Evolutionary conservation across 2,329 filamentous ascomycete species (phyloP).

Genomic region (Delphinella strobiligena): DNA sequence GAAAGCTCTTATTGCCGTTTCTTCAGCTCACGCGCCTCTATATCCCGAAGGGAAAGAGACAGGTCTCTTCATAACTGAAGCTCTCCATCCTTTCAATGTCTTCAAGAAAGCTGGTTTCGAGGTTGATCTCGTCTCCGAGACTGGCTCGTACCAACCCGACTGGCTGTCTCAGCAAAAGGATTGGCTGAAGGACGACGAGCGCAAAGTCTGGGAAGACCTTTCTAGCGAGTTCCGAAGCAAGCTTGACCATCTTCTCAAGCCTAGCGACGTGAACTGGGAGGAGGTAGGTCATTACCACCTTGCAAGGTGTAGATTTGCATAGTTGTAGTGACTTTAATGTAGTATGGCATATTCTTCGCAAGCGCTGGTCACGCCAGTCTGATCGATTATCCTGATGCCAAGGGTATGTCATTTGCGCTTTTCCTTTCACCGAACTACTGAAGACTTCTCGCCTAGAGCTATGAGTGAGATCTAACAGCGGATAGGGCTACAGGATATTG

Average conservation of each 20-base stretch:
- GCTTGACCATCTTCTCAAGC: slow-evolving; percentile 30
- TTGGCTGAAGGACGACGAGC: slow-evolving; percentile 30
- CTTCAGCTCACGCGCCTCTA: slow-evolving; percentile 30
- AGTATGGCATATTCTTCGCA: slow-evolving; percentile 30
- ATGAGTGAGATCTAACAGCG: too few relatives aligned
- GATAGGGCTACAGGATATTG: slow-evolving; percentile 27
- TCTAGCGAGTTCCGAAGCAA: slow-evolving; percentile 33
- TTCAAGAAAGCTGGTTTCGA: slow-evolving; percentile 39
- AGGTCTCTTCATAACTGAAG: slow-evolving; percentile 37
- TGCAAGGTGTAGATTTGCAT: too few relatives aligned
- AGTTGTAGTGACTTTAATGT: too few relatives aligned
- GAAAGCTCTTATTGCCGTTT: slow-evolving; percentile 31
- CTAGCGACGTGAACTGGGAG: slow-evolving; percentile 22
- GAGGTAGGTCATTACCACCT: too few relatives aligned
- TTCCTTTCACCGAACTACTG: neutral
- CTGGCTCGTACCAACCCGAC: slow-evolving; percentile 31
- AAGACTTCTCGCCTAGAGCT: too few relatives aligned
- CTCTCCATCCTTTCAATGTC: slow-evolving; percentile 37
- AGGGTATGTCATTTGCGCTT: neutral
- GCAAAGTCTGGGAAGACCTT: slow-evolving; percentile 27
- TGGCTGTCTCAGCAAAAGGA: slow-evolving; percentile 32
- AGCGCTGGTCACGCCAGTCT: slow-evolving; percentile 34
- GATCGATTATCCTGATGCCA: slow-evolving; percentile 35
- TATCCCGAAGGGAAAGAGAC: slow-evolving; percentile 28
- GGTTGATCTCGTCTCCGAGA: slow-evolving; percentile 36